phyloP scores from a whole-genome alignment of 192 early-diverging fungal genomes.

The Gamsiella multidivaricata region DNA sequence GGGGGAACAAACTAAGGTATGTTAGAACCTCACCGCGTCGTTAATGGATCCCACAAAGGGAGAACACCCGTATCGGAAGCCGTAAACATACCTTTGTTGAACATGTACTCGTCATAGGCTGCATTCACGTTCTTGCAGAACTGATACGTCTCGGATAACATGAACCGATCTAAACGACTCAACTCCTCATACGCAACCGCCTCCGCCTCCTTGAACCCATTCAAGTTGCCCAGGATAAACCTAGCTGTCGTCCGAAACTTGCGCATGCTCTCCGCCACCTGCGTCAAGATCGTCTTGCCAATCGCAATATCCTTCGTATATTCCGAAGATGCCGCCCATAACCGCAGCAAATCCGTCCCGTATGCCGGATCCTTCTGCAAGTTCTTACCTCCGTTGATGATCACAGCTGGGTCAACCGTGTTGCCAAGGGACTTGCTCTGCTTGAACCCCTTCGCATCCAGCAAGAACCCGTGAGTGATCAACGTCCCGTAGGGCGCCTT shows the following conservation, averaged over 20 bases:
- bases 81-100: constrained; percentile 63
- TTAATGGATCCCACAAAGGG: too few relatives aligned
- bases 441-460: constrained; percentile 49
- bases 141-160: constrained; percentile 73
- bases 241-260: constrained; percentile 50
- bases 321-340: constrained; percentile 50
- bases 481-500: constrained; percentile 48
- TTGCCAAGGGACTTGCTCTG: constrained; percentile 49
- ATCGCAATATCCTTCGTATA: constrained; percentile 53
- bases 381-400: constrained; percentile 63
- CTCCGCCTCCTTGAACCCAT: constrained; percentile 60
- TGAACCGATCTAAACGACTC: constrained; percentile 62
- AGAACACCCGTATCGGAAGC: too few relatives aligned
- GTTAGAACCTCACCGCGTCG: too few relatives aligned
- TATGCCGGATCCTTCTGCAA: constrained; percentile 74
- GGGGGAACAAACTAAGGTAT: too few relatives aligned
- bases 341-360: constrained; percentile 57
- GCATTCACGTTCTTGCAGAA: constrained; percentile 63
- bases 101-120: constrained; percentile 70
- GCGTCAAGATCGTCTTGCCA: constrained; percentile 42
- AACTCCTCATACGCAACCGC: constrained; percentile 64
- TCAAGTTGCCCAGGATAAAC: constrained; percentile 53
- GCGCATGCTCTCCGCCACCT: constrained; percentile 43
- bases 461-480: constrained; percentile 52
- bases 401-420: constrained; percentile 33